Conservation (phyloP, 495 filamentous ascomycete species). For the Venustampulla echinocandica region DNA sequence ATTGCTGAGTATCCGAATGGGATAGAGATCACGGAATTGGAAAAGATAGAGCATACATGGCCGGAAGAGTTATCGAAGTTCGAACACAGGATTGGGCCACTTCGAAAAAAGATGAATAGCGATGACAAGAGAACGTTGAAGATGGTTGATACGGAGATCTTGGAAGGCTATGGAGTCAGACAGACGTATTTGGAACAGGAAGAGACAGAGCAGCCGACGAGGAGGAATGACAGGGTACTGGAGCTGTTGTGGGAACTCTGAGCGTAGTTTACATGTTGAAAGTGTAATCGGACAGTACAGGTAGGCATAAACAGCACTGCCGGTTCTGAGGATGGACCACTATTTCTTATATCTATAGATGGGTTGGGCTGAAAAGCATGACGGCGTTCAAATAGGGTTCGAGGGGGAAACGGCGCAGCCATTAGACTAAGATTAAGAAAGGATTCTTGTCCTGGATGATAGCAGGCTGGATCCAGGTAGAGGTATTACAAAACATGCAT, state of each 20-base stretch:
- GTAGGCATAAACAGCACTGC: no score
- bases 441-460: no score
- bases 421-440: no score
- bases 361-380: no score
- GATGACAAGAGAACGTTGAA: constrained; percentile 9
- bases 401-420: no score
- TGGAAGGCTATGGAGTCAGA: constrained; percentile 12
- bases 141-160: constrained; percentile 2
- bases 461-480: no score
- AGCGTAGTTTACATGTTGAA: no score
- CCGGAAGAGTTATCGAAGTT: constrained; percentile 1
- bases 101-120: constrained; percentile 4
- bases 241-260: constrained; percentile 18
- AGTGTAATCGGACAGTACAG: no score
- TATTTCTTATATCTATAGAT: no score
- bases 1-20: constrained; percentile 38
- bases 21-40: constrained; percentile 2
- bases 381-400: no score
- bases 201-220: background rate
- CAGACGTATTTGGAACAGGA: constrained; percentile 13
- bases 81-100: constrained; percentile 14
- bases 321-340: no score
- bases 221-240: constrained; percentile 12
- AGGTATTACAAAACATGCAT: no score
- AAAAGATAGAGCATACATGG: constrained; percentile 18